Evolutionary conservation across 306 rosid genomes (phyloP).

Genomic region (Nissolia schottii): DNA sequence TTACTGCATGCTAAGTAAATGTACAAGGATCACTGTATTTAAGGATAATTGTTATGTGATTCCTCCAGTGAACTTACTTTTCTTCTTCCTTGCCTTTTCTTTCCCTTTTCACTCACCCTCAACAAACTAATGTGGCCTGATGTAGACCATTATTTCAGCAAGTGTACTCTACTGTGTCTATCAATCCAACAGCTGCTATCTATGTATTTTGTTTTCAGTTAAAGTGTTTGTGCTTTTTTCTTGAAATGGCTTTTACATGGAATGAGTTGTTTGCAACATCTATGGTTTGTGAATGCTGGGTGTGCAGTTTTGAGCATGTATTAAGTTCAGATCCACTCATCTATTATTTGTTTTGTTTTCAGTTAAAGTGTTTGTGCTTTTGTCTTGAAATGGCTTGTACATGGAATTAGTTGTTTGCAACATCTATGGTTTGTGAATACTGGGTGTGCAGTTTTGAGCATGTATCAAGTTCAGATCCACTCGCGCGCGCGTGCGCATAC

Average conservation of each 20-base stretch:
- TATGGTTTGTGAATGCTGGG: not conserved
- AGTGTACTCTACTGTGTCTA: not conserved
- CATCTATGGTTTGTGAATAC: not conserved
- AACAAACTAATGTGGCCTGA: too few species aligned
- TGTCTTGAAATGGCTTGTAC: not conserved
- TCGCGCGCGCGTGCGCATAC: too few species aligned
- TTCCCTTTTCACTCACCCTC: not conserved
- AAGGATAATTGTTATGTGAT: not conserved
- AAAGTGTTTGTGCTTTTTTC: not conserved
- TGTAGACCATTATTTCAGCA: not conserved
- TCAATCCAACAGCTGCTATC: not conserved
- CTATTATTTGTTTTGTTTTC: not conserved
- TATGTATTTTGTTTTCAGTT: not conserved
- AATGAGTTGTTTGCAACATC: not conserved
- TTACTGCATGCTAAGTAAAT: not conserved
- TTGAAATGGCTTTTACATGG: not conserved
- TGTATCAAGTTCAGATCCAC: not conserved
- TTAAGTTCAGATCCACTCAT: not conserved
- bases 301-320: not conserved
- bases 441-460: not conserved
- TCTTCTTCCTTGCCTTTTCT: not conserved
- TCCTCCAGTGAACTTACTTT: not conserved
- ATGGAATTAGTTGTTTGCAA: not conserved
- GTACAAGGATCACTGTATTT: not conserved
- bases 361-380: not conserved